Percentiles rank a stretch among this genome's conserved stretches.
Evolutionary conservation across 1,139 yeast species (phyloP).

Genomic region (Yamadazyma triangularis): DNA sequence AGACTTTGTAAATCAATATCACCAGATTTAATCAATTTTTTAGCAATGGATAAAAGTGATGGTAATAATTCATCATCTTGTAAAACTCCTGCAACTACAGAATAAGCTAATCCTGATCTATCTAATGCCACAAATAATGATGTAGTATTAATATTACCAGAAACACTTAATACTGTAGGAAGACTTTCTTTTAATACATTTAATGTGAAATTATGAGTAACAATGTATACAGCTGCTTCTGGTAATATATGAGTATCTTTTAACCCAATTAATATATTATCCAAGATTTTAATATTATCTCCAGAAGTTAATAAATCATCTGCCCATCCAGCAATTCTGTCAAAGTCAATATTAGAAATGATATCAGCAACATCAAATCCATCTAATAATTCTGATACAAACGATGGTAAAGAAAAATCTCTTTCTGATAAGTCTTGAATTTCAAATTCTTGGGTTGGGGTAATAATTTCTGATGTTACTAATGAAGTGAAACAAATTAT

Average conservation of each 20-base stretch:
- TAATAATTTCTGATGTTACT: not conserved
- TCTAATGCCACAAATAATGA: slow-evolving; percentile 30
- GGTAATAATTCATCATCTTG: slow-evolving; percentile 26
- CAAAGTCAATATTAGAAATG: slow-evolving; percentile 19
- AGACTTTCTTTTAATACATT: slow-evolving; percentile 16
- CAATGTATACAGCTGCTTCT: slow-evolving; percentile 19
- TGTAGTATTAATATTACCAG: slow-evolving; percentile 21
- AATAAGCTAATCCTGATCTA: slow-evolving; percentile 30
- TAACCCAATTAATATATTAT: slow-evolving; percentile 20
- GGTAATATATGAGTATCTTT: slow-evolving; percentile 24
- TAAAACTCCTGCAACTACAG: slow-evolving; percentile 22
- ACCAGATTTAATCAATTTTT: slow-evolving; percentile 18
- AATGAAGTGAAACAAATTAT: not conserved
- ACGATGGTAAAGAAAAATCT: slow-evolving; percentile 14
- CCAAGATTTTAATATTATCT: slow-evolving; percentile 21
- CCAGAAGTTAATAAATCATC: slow-evolving; percentile 21
- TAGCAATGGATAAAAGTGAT: slow-evolving; percentile 19
- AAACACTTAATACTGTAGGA: slow-evolving; percentile 15
- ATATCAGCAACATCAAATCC: slow-evolving; percentile 18
- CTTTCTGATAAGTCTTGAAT: slow-evolving; percentile 20
- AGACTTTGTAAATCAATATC: slow-evolving; percentile 16
- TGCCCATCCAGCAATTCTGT: slow-evolving; percentile 29
- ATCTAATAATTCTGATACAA: slow-evolving; percentile 13
- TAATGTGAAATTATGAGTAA: slow-evolving; percentile 23
- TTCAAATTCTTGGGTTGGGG: not conserved